These are phyloP conservation scores for Sphagnum fallax DNA, from an alignment of 228 moss, liverwort and hornwort species.

Conservation along the genomic window DNA sequence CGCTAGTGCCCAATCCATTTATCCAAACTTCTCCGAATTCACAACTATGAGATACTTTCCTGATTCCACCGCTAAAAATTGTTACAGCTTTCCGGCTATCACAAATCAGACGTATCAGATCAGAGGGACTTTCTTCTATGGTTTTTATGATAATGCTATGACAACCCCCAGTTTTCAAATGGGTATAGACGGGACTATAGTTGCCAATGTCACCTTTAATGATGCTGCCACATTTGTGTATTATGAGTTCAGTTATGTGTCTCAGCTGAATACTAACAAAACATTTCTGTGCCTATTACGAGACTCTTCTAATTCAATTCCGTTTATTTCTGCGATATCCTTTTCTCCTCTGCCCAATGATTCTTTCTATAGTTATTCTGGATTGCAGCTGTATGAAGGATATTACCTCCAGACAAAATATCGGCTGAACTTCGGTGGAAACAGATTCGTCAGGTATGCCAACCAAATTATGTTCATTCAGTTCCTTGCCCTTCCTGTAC, in stretches of 20 bases:
- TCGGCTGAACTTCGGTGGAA: neutral
- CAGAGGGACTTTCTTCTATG: conserved; percentile 13
- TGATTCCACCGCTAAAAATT: conserved; percentile 1
- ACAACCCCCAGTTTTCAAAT: conserved; percentile 8
- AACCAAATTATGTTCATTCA: no score
- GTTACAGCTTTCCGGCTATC: conserved; percentile 7
- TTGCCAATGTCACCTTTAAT: neutral
- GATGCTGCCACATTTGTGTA: neutral
- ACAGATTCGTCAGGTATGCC: neutral
- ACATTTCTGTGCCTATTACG: conserved; percentile 12
- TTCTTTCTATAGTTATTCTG: no score
- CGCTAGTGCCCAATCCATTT: neutral
- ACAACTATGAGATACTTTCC: conserved; percentile 18
- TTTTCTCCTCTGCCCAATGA: neutral
- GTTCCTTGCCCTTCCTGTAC: no score
- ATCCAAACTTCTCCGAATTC: conserved; percentile 3
- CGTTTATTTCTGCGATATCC: conserved; percentile 19
- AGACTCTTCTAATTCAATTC: conserved; percentile 1
- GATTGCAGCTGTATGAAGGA: neutral
- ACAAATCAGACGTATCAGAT: neutral
- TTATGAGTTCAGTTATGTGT: conserved; percentile 8
- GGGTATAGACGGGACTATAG: conserved; percentile 5
- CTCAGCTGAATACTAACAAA: neutral
- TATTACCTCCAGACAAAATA: neutral
- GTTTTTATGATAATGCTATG: conserved; percentile 3